Evolutionary conservation across 2,329 filamentous ascomycete genomes (phyloP).

Genomic region (Gaeumannomyces sp.): DNA sequence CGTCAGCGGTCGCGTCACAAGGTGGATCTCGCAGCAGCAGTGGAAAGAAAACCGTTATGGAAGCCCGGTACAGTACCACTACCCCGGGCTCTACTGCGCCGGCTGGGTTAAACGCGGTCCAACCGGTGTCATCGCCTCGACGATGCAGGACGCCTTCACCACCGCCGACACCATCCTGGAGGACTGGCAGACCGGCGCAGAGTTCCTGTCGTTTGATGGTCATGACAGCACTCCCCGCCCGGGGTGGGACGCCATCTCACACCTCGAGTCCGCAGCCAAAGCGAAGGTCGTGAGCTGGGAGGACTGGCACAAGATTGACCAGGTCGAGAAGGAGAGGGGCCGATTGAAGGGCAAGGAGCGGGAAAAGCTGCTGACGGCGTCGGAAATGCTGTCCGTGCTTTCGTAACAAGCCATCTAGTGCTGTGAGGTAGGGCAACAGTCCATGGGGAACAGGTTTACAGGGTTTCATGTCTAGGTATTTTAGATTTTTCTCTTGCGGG

Average conservation of each 20-base stretch:
- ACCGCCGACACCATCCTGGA: constrained; percentile 76
- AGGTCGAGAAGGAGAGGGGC: constrained; percentile 65
- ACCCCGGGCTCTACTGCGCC: constrained; percentile 78
- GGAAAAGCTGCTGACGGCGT: constrained; percentile 58
- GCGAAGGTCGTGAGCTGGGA: constrained; percentile 68
- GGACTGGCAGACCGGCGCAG: constrained; percentile 57
- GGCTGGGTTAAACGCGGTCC: constrained; percentile 96
- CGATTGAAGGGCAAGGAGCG: constrained; percentile 65
- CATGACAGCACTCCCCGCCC: constrained; percentile 11
- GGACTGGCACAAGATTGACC: constrained; percentile 80
- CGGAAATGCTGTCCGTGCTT: constrained; percentile 52
- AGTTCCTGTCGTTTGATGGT: constrained; percentile 30
- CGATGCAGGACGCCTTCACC: constrained; percentile 89
- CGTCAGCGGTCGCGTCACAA: constrained; percentile 58
- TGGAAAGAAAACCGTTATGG: constrained; percentile 10
- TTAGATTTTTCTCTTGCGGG: constrained; percentile 8
- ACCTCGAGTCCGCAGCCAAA: constrained; percentile 47
- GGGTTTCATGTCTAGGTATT: constrained; percentile 8
- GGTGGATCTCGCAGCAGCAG: constrained; percentile 21
- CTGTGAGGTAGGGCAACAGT: neutral
- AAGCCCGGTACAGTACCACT: constrained; percentile 35
- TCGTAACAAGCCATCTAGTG: neutral
- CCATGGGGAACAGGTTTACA: neutral
- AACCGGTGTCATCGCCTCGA: constrained; percentile 91
- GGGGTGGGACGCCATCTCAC: constrained; percentile 74